Evolutionary conservation across 1,139 yeast species (phyloP).

Genomic region (Ashbya aceris): DNA sequence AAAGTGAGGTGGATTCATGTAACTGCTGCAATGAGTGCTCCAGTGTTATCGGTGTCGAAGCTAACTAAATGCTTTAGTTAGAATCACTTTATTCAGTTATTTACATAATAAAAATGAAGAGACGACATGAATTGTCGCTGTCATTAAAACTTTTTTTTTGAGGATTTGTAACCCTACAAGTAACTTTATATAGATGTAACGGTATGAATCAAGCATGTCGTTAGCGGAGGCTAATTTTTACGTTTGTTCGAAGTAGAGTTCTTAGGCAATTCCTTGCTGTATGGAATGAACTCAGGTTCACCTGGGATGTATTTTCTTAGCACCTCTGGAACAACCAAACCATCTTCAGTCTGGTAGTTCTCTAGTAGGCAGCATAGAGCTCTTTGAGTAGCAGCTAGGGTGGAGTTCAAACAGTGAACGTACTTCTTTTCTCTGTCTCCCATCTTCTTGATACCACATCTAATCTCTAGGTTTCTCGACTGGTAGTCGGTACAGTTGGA

Average conservation of each 20-base stretch:
- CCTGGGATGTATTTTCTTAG: constrained; percentile 95
- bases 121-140: background rate
- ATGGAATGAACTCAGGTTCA: constrained; percentile 94
- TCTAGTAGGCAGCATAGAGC: constrained; percentile 95
- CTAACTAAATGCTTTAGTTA: constrained; percentile 1
- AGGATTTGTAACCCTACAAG: constrained; percentile 5
- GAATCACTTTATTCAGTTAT: background rate
- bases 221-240: constrained; percentile 22
- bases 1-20: constrained; percentile 1
- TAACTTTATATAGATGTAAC: constrained; percentile 4
- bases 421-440: constrained; percentile 95
- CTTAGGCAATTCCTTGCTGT: constrained; percentile 83
- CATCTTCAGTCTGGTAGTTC: constrained; percentile 95
- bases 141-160: background rate
- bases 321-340: constrained; percentile 87
- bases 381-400: constrained; percentile 96
- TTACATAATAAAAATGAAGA: constrained; percentile 3
- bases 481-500: constrained; percentile 99
- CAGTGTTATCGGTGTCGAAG: constrained; percentile 1
- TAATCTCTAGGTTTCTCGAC: constrained; percentile 93
- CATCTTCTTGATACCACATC: constrained; percentile 96
- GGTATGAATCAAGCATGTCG: background rate
- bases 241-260: constrained; percentile 80
- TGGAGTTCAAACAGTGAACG: constrained; percentile 96
- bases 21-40: constrained; percentile 1